Percentiles rank a stretch among this genome's conserved stretches.
Evolutionary conservation across 169 alveolate species (phyloP).

Genomic region (Plasmodium gonderi): DNA sequence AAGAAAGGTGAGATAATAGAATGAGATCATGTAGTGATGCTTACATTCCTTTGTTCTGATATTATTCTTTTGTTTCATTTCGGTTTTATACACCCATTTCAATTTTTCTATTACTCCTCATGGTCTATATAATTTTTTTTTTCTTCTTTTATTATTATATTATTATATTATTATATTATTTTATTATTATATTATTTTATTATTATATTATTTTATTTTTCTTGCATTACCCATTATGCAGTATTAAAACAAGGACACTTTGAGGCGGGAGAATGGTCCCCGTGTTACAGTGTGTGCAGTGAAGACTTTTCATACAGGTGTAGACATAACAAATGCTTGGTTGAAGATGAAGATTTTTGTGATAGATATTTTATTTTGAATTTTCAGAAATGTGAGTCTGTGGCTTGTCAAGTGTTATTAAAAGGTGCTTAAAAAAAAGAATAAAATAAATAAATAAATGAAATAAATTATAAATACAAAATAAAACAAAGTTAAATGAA

Average conservation of each 20-base stretch:
- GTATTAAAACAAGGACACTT: not conserved
- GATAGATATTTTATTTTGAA: slow-evolving; percentile 20
- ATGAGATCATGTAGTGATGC: too few relatives aligned
- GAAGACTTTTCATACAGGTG: slow-evolving; percentile 51
- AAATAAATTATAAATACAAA: not conserved
- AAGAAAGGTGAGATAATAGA: slow-evolving; percentile 30
- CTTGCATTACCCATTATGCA: not conserved
- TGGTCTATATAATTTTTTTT: too few relatives aligned
- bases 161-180: too few relatives aligned
- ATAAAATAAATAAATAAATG: slow-evolving; percentile 3
- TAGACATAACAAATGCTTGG: slow-evolving; percentile 21
- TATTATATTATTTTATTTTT: not conserved
- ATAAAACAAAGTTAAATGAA: not conserved
- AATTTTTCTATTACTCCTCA: not conserved
- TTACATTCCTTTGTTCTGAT: too few relatives aligned
- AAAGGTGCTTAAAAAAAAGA: not conserved
- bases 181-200: not conserved
- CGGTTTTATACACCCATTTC: too few relatives aligned
- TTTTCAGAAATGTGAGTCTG: slow-evolving; percentile 23
- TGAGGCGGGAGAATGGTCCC: slow-evolving; percentile 40
- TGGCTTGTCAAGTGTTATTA: not conserved
- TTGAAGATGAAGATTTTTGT: slow-evolving; percentile 21
- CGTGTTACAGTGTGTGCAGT: slow-evolving; percentile 43
- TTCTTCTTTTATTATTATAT: too few relatives aligned
- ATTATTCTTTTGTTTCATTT: too few relatives aligned